Evolutionary conservation across 345 rosid genomes (phyloP), one percentile per base, ranked within the genome.

Genomic region (Salix purpurea): DNA sequence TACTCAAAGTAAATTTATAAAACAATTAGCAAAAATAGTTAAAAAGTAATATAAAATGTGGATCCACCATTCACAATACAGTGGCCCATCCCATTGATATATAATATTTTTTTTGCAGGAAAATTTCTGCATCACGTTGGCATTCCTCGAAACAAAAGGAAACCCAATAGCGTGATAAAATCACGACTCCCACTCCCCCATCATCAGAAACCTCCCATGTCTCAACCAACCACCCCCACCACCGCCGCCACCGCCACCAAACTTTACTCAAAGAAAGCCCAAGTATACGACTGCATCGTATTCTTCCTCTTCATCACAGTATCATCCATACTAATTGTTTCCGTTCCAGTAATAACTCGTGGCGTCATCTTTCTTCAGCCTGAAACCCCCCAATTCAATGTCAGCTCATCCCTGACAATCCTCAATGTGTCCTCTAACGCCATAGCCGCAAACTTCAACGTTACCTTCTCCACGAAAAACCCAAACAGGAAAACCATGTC

Each of bases 291-390:
- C 15, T 74, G 77, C 77, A 6, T 65, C 48, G 34, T 48, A 8
- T 68, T 54, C 24, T 3, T 74, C 26, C 48, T 74, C n/a, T 48
- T 65, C 16, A 24, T 74, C 46, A 30, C 61, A 19, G 19, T n/a
- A n/a, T 34, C 56, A 15, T 44, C 23, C 23, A 28, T 46, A 0
- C 14, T 74, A 65, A 7, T 74, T 60, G 50, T 44, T 18, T 39
- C 36, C 5, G 56, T 56, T 14, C 77, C 77, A 6, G 65, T 62
- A 8, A 16, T 66, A 16, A 13, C 30, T 13, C 39, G 48, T 1
- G 34, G 34, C 16, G 2, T 74, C 2, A 66, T 74, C 64, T 24
- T 64, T 11, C 42, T 74, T 7, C 77, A 74, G 26, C 77, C 77
- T n/a, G 23, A 4, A n/a, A 36, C 15, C 65, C 77, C 77, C 15